Conservation (phyloP, 2,329 filamentous ascomycete species). For the Lecanicillium sp. region DNA sequence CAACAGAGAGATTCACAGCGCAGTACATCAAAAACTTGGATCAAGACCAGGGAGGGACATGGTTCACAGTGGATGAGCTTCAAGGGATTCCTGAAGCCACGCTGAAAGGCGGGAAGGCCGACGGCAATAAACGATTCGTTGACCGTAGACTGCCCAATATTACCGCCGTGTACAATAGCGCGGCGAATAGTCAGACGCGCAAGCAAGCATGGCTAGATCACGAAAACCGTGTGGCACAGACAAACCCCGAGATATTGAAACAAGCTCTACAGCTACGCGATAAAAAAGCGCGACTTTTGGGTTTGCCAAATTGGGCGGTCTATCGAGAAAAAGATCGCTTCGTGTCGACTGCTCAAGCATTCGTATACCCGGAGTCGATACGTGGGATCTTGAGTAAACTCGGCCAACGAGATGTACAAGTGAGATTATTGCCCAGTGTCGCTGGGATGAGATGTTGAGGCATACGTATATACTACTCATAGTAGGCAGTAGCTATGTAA, state of each 20-base stretch:
- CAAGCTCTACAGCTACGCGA: slow-evolving; percentile 62
- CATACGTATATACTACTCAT: not conserved
- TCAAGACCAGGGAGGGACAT: slow-evolving; percentile 64
- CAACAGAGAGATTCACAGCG: too few relatives aligned
- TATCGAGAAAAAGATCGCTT: slow-evolving; percentile 7
- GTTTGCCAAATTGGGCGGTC: slow-evolving; percentile 42
- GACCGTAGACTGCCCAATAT: slow-evolving; percentile 8
- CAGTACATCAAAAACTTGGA: slow-evolving; percentile 52
- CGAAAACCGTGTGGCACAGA: slow-evolving; percentile 57
- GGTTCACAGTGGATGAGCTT: slow-evolving; percentile 61
- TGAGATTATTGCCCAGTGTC: not conserved
- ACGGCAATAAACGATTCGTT: slow-evolving; percentile 7
- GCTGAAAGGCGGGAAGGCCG: slow-evolving; percentile 28
- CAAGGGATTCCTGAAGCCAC: slow-evolving; percentile 66
- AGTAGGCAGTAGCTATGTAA: too few relatives aligned
- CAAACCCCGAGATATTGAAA: slow-evolving; percentile 59
- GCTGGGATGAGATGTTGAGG: too few relatives aligned
- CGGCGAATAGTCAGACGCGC: slow-evolving; percentile 35
- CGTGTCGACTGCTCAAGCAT: slow-evolving; percentile 5
- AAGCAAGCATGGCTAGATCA: slow-evolving; percentile 60
- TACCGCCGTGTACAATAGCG: slow-evolving; percentile 5
- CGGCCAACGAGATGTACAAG: too few relatives aligned
- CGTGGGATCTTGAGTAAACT: slow-evolving; percentile 1
- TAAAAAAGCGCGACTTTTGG: slow-evolving; percentile 61
- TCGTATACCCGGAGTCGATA: slow-evolving; percentile 2